Base-by-base conservation (phyloP, 192 early-diverging fungal genomes). In the Coemansia guatemalensis region DNA sequence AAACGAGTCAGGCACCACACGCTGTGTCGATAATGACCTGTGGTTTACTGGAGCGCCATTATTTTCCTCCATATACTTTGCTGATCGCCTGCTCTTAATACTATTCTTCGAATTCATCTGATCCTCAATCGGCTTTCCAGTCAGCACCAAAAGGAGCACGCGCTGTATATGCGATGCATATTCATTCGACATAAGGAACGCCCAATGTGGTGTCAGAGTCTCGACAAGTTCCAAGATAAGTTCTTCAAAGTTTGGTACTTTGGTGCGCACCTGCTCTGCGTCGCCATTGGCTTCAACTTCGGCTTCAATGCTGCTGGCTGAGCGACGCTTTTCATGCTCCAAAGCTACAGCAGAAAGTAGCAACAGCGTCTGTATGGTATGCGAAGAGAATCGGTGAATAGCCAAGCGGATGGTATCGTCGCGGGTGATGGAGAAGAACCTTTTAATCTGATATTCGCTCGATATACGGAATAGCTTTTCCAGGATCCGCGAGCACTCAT, bases 311-410 rank as follows among this genome's bases (percentile, higher is more conserved):
- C 48, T 58, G 55, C 60, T 29, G 22, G 59, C 23, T 44, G 85
- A 68, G 50, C 78, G 82, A 25, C 79, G 69, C 26, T 87, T 76
- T 65, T 95, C 93, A 30, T 88, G 83, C 57, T 93, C 92, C 8
- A 93, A 83, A 51, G 90, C 74, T 58, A 87, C 85, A 1, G 90
- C 89, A 21, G 84, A 85, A 5, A 93, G 66, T 8, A 85, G 82
- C 49, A 95, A 69, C 18, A 95, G 66, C 17, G 93, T 92, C 82
- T 95, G 94, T 53, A 87, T 85, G 0, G 93, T 92, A 62, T 95
- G 94, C 1, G 92, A 94, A 3, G 90, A 92, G 65, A 91, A 94
- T 53, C 88, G 90, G 66, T 95, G 92, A 18, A 86, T 82, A 30
- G 92, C 91, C 41, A 95, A 78, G 56, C 86, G 83, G 24, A 85